Percentiles rank a stretch among this genome's conserved stretches.
These are phyloP conservation scores for Pleurostoma richardsiae DNA, from an alignment of 2,329 filamentous ascomycete species.

Conservation along the genomic window DNA sequence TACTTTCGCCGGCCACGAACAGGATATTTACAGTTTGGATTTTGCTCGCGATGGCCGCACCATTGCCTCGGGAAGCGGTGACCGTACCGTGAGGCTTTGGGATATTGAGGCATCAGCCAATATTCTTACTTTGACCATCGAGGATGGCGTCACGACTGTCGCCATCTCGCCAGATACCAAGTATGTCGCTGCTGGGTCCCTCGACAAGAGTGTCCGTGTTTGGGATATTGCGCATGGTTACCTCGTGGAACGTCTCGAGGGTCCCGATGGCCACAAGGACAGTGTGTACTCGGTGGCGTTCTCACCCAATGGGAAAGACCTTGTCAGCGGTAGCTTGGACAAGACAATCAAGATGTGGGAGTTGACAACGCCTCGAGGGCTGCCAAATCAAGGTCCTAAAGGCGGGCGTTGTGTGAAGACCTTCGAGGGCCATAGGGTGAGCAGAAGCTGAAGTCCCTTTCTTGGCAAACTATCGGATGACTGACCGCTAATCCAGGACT, in stretches of 20 bases:
- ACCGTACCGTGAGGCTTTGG: constrained; percentile 93
- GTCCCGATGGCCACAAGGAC: constrained; percentile 91
- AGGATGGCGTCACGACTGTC: constrained; percentile 95
- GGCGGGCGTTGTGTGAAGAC: constrained; percentile 93
- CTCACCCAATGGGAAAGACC: constrained; percentile 84
- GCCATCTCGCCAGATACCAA: constrained; percentile 95
- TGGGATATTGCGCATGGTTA: constrained; percentile 89
- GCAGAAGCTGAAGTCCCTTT: constrained; percentile 15
- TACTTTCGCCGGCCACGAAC: constrained; percentile 93
- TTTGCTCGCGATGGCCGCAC: constrained; percentile 90
- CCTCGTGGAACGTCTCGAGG: constrained; percentile 86
- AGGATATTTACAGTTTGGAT: constrained; percentile 96
- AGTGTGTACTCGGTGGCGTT: constrained; percentile 97
- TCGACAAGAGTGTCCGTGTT: constrained; percentile 96
- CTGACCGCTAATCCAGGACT: constrained; percentile 57
- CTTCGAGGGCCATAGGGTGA: constrained; percentile 91
- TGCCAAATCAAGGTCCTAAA: constrained; percentile 64
- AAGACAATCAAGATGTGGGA: constrained; percentile 99
- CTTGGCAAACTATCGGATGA: no score
- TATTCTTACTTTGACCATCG: constrained; percentile 81
- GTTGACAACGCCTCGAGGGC: constrained; percentile 66
- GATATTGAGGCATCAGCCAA: constrained; percentile 83
- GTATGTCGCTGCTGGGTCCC: constrained; percentile 87
- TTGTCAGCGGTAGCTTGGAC: constrained; percentile 91
- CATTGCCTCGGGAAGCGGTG: constrained; percentile 92